Evolutionary conservation across 78 protist genomes (phyloP).

Genomic region (Mastigamoeba balamuthi): DNA sequence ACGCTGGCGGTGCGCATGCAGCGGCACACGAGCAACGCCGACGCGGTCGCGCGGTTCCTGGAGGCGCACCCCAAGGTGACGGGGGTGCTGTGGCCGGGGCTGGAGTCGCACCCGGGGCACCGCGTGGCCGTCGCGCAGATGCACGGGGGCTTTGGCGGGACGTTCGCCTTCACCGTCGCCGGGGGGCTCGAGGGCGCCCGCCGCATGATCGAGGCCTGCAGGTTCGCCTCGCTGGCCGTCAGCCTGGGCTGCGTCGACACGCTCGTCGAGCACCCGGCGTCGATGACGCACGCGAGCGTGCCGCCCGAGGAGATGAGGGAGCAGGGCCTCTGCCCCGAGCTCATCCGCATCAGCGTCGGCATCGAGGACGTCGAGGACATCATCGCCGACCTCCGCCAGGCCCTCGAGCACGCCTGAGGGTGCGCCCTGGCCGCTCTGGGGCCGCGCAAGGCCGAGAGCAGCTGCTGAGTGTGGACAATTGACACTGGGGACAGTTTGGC

Average conservation of each 20-base stretch:
- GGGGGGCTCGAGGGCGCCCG: constrained; percentile 35
- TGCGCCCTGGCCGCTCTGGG: no score
- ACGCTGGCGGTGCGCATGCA: constrained; percentile 74
- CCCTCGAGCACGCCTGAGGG: constrained; percentile 48
- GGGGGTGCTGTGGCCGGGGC: constrained; percentile 72
- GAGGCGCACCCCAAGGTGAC: constrained; percentile 46
- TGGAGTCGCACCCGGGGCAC: constrained; percentile 69
- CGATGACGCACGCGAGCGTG: constrained; percentile 81
- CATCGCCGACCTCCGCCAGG: constrained; percentile 34
- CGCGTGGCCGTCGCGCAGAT: constrained; percentile 56
- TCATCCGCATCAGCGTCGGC: constrained; percentile 52
- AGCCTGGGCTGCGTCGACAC: constrained; percentile 62
- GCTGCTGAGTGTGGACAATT: no score
- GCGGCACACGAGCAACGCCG: constrained; percentile 55
- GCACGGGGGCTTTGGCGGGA: constrained; percentile 46
- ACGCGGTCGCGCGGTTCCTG: constrained; percentile 46
- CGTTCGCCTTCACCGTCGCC: constrained; percentile 47
- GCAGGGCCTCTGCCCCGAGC: constrained; percentile 41
- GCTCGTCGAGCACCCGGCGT: constrained; percentile 21
- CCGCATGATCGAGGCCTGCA: constrained; percentile 32
- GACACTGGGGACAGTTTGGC: no score
- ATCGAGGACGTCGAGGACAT: constrained; percentile 51
- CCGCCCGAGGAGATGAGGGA: constrained; percentile 53
- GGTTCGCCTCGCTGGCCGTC: constrained; percentile 58
- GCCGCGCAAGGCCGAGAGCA: no score